These are phyloP conservation scores for Fusarium solani-melongenae DNA, from an alignment of 2,329 filamentous ascomycete species.

Conservation along the genomic window DNA sequence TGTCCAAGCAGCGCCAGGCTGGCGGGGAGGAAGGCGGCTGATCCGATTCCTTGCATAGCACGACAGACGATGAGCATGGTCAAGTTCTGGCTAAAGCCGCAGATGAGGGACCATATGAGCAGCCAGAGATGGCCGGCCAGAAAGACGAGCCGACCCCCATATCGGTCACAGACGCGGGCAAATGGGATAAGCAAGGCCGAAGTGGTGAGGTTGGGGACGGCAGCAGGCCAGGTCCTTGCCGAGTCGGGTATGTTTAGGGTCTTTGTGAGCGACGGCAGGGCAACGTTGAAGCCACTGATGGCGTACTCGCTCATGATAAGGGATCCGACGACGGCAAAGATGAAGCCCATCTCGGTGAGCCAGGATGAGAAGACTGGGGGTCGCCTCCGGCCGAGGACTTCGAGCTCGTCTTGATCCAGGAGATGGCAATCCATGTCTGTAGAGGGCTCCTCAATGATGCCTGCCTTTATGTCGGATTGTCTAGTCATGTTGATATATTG, in stretches of 20 bases:
- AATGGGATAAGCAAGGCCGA: conserved; percentile 70
- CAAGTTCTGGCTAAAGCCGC: conserved; percentile 73
- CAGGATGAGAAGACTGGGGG: conserved; percentile 64
- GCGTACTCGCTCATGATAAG: conserved; percentile 78
- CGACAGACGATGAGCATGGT: conserved; percentile 78
- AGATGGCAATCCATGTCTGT: not conserved
- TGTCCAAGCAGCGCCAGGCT: conserved; percentile 76
- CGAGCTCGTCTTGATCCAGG: conserved; percentile 55
- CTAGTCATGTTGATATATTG: not conserved
- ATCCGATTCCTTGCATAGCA: conserved; percentile 77
- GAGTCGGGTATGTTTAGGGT: conserved; percentile 72
- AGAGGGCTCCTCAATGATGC: not conserved
- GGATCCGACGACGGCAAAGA: conserved; percentile 70
- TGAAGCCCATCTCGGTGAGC: conserved; percentile 69
- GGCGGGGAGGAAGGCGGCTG: conserved; percentile 72
- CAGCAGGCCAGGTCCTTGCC: conserved; percentile 73
- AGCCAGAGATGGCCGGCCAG: conserved; percentile 71
- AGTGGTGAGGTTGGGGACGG: conserved; percentile 68
- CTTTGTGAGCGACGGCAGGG: conserved; percentile 74
- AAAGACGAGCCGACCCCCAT: conserved; percentile 70
- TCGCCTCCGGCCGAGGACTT: conserved; percentile 70
- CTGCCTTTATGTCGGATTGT: not conserved
- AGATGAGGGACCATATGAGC: conserved; percentile 72
- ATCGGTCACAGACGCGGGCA: conserved; percentile 70
- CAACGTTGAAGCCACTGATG: conserved; percentile 80